Evolutionary conservation across 2,329 filamentous ascomycete genomes (phyloP).

Genomic region (Talaromyces piceae): DNA sequence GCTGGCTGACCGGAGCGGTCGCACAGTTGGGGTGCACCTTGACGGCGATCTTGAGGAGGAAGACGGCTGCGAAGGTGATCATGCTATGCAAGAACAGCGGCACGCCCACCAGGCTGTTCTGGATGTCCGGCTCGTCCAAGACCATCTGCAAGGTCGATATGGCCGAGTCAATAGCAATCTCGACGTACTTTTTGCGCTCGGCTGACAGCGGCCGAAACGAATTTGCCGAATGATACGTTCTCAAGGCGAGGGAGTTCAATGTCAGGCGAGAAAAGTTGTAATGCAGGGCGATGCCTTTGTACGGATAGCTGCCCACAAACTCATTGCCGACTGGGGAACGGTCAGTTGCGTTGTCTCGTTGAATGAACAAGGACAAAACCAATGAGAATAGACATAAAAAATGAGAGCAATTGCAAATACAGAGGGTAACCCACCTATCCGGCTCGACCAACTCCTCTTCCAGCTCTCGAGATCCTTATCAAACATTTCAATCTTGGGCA

Average conservation of each 20-base stretch:
- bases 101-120: constrained; percentile 36
- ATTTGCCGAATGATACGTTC: constrained; percentile 36
- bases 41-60: constrained; percentile 39
- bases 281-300: constrained; percentile 44
- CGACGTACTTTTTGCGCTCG: constrained; percentile 39
- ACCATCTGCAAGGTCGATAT: constrained; percentile 36
- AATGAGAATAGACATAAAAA: neutral
- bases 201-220: constrained; percentile 34
- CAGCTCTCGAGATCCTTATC: constrained; percentile 34
- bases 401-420: no score
- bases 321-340: constrained; percentile 42
- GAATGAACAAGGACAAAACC: neutral
- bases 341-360: no score
- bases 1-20: constrained; percentile 27
- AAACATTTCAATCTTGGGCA: constrained; percentile 34
- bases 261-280: constrained; percentile 47
- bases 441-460: constrained; percentile 28
- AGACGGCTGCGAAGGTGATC: constrained; percentile 42
- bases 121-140: constrained; percentile 37
- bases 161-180: constrained; percentile 37
- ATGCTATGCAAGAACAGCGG: constrained; percentile 42
- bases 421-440: constrained; percentile 23
- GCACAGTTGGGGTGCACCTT: constrained; percentile 29
- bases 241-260: constrained; percentile 43
- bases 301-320: constrained; percentile 43